phyloP scores from a whole-genome alignment of 192 early-diverging fungal species.

The Podila minutissima region DNA sequence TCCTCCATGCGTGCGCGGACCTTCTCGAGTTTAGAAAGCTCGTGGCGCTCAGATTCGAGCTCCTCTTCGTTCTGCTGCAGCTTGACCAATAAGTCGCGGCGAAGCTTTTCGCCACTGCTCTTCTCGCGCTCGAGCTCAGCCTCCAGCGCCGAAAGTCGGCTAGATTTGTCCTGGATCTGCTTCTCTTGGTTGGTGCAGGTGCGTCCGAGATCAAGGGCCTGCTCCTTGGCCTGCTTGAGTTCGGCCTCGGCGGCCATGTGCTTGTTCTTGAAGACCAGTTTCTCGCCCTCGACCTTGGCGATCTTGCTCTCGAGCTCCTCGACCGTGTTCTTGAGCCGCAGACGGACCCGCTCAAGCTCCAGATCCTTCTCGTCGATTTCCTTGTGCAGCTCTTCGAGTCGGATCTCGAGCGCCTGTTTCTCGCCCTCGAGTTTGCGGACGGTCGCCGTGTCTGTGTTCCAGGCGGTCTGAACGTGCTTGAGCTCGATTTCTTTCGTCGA shows the following conservation, averaged over 20 bases:
- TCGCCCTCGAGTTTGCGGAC: slow-evolving; percentile 37
- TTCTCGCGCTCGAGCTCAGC: slow-evolving; percentile 41
- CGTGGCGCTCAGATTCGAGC: slow-evolving; percentile 39
- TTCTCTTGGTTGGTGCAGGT: slow-evolving; percentile 51
- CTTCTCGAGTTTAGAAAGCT: slow-evolving; percentile 39
- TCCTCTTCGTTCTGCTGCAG: slow-evolving; percentile 45
- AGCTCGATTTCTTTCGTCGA: slow-evolving; percentile 43
- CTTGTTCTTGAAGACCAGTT: slow-evolving; percentile 48
- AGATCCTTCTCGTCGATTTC: slow-evolving; percentile 78
- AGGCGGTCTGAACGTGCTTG: slow-evolving; percentile 20
- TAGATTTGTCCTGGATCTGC: slow-evolving; percentile 50
- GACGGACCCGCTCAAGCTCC: slow-evolving; percentile 55
- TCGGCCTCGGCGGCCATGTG: slow-evolving; percentile 44
- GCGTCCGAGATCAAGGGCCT: slow-evolving; percentile 28
- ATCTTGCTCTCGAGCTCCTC: slow-evolving; percentile 51
- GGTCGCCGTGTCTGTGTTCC: slow-evolving; percentile 20
- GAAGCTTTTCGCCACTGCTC: slow-evolving; percentile 26
- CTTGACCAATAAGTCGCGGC: slow-evolving; percentile 37
- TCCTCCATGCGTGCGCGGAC: slow-evolving; percentile 50
- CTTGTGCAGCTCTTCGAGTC: slow-evolving; percentile 68
- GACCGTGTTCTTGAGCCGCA: slow-evolving; percentile 47
- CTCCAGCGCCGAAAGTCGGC: slow-evolving; percentile 24
- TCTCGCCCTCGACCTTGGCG: slow-evolving; percentile 38
- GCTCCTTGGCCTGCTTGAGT: slow-evolving; percentile 45
- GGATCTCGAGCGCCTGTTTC: slow-evolving; percentile 64